Evolutionary conservation across 768 basidiomycete genomes (phyloP), one percentile per base, ranked within the genome.

Genomic region (Boletellus sp.): DNA sequence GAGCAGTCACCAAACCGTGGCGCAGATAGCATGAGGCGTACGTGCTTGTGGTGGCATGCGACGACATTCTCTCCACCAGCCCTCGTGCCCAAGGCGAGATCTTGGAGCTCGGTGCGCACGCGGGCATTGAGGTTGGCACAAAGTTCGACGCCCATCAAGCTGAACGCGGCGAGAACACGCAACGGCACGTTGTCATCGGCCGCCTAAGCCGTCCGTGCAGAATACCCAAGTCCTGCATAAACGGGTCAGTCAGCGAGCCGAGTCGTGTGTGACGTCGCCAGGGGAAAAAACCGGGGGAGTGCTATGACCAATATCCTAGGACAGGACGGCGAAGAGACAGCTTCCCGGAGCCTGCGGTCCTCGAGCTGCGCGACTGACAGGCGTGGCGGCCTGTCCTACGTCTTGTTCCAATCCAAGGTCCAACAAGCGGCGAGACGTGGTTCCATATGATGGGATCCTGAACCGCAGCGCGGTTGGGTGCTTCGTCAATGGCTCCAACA

Each of bases 11-110:
- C 20, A 22, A 28, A 45, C n/a, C 43, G 32, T 42, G 47, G 33
- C 24, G 9, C n/a, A 40, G 42, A 43, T 19, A 26, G 40, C 49
- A 50, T 50, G 53, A 51, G 49, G 57, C 45, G 13, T 42, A 37
- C 44, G 33, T 12, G 47, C 34, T 48, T 43, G 10, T 7, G 19
- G 2, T 6, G 16, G n/a, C n/a, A 26, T 26, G 26, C 26, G 26
- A 26, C 26, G 26, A 26, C 26, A 26, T 26, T 3, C 26, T 26
- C 26, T 26, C 35, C 35, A 42, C 34, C 42, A 36, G 17, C 37
- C 49, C 47, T 47, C 46, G 23, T 48, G 38, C 16, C 3, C 28
- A 19, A 24, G 16, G 16, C 35, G 11, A 8, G 24, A 32, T 42
- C 35, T n/a, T 31, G 31, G 6, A n/a, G 28, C 16, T 33, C 26